These are phyloP conservation scores for Aspergillus chevalieri DNA, from an alignment of 2,329 filamentous ascomycete genomes.

Conservation along the genomic window DNA sequence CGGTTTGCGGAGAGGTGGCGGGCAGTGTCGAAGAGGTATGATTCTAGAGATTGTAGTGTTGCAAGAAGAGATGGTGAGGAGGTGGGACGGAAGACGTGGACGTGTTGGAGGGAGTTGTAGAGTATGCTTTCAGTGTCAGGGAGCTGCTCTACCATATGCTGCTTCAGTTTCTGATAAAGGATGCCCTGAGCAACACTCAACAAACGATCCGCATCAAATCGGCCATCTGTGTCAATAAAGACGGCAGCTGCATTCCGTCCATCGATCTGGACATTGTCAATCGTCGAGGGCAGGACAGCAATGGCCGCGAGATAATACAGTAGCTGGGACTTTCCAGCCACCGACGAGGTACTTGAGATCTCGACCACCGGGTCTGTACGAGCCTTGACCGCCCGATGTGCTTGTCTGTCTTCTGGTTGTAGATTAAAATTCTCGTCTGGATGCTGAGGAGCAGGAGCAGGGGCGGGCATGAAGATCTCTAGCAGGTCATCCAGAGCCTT, in stretches of 20 bases:
- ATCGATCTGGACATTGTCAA: constrained; percentile 26
- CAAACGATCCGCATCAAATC: constrained; percentile 49
- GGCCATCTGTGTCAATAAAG: constrained; percentile 51
- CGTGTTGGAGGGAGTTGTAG: constrained; percentile 42
- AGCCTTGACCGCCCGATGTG: not conserved
- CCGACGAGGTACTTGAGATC: constrained; percentile 46
- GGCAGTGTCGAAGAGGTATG: constrained; percentile 44
- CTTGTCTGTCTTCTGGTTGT: constrained; percentile 3
- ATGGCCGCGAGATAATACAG: constrained; percentile 51
- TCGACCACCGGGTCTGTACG: constrained; percentile 43
- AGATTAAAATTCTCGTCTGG: constrained; percentile 7
- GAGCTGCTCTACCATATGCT: not conserved
- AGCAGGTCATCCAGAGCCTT: constrained; percentile 43
- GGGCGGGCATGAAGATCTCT: constrained; percentile 27
- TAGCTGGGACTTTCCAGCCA: constrained; percentile 54
- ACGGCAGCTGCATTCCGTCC: constrained; percentile 48
- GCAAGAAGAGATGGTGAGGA: constrained; percentile 46
- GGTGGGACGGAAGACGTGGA: constrained; percentile 54
- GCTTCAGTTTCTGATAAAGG: constrained; percentile 13
- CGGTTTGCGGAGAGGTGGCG: constrained; percentile 44
- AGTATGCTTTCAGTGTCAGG: constrained; percentile 24
- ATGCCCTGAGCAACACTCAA: constrained; percentile 22
- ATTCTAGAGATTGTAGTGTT: constrained; percentile 43
- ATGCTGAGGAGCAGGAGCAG: constrained; percentile 3
- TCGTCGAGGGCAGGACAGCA: constrained; percentile 44